phyloP scores from a whole-genome alignment of 1,284 basidiomycete species.

The Marasmius oreades region DNA sequence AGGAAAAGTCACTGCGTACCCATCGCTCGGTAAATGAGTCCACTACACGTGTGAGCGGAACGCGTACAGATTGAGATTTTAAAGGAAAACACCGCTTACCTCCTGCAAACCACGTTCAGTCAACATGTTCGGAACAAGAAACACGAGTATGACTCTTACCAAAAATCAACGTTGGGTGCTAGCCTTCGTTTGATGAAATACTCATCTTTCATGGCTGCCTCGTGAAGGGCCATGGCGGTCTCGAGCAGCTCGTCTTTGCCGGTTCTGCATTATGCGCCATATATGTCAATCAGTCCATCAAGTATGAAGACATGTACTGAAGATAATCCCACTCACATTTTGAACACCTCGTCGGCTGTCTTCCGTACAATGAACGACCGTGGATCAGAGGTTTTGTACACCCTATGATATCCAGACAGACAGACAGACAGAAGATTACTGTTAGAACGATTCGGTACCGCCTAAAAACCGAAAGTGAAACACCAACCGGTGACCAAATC shows the following conservation, averaged over 20 bases:
- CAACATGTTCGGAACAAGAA: conserved; percentile 4
- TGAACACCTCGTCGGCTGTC: conserved; percentile 85
- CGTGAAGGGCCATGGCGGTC: conserved; percentile 84
- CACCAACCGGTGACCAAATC: conserved; percentile 77
- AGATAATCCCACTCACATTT: conserved; percentile 48
- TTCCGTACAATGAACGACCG: conserved; percentile 85
- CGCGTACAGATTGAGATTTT: not conserved
- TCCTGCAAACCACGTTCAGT: conserved; percentile 33
- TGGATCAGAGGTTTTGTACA: conserved; percentile 58
- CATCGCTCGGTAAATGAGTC: conserved; percentile 85
- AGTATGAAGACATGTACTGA: not conserved
- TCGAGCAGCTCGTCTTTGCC: conserved; percentile 80
- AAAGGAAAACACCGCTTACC: conserved; percentile 32
- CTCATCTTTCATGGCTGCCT: conserved; percentile 84
- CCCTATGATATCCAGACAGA: not conserved
- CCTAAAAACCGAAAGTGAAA: not conserved
- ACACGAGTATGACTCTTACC: conserved; percentile 45
- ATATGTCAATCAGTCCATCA: not conserved
- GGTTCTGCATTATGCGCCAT: conserved; percentile 46
- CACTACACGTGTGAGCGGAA: conserved; percentile 39
- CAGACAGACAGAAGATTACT: too few relatives aligned
- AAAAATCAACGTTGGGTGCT: conserved; percentile 83
- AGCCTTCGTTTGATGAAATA: conserved; percentile 77
- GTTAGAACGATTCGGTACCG: not conserved
- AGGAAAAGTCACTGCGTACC: too few relatives aligned